A percentile compares a stretch with the other conserved stretches of the same genome.
Conservation (phyloP, 2,329 filamentous ascomycete genomes). For the Pseudohalonectria lignicola region DNA sequence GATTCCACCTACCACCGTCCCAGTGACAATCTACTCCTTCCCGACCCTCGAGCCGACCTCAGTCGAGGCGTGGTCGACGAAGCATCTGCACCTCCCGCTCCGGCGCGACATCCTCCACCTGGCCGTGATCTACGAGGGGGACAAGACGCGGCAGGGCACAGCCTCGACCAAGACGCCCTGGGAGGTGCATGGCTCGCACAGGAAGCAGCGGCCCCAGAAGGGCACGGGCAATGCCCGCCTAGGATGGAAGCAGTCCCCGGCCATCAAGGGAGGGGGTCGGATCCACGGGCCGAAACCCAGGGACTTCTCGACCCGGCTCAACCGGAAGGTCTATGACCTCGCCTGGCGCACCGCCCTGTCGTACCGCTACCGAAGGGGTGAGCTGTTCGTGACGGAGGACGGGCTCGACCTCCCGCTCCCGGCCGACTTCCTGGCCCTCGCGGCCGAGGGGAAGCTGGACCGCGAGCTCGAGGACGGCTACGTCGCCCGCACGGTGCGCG, state of each 20-base stretch:
- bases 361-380: conserved; percentile 79
- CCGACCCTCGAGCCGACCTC: conserved; percentile 75
- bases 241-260: conserved; percentile 71
- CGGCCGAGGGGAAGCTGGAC: conserved; percentile 18
- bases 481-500: conserved; percentile 46
- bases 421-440: conserved; percentile 32
- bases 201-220: conserved; percentile 80
- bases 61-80: conserved; percentile 67
- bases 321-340: conserved; percentile 85
- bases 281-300: conserved; percentile 82
- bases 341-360: conserved; percentile 91
- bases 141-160: conserved; percentile 77
- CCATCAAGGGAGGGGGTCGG: conserved; percentile 77
- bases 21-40: conserved; percentile 82
- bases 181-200: conserved; percentile 74
- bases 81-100: conserved; percentile 78
- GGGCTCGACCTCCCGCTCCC: conserved; percentile 56
- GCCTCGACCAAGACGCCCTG: conserved; percentile 71
- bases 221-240: conserved; percentile 70
- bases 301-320: conserved; percentile 78
- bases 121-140: conserved; percentile 86
- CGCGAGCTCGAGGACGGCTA: conserved; percentile 34
- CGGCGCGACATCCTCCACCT: conserved; percentile 87
- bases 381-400: conserved; percentile 77
- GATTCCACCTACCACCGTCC: conserved; percentile 43